Base-by-base conservation (phyloP, 768 basidiomycete species). In the Hebeloma cylindrosporum region DNA sequence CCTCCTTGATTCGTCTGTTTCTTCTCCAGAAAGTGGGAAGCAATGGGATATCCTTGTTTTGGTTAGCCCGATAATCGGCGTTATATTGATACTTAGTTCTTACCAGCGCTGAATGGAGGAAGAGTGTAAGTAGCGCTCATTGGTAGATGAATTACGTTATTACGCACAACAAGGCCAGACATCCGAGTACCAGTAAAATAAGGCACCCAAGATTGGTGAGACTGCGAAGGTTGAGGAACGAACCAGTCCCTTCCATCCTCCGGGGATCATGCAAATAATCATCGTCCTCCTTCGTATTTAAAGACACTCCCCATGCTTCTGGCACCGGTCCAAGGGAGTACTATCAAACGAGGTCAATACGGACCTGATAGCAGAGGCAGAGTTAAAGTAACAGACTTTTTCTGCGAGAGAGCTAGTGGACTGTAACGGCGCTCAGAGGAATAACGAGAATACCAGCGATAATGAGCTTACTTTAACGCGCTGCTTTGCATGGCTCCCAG, bases 131-230 rank as follows among this genome's bases (percentile, higher is more conserved):
- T 20, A 35, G 34, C 45, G 30, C 1, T 22, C 21, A 16, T 36
- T 20, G 34, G 20, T 40, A 32, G 10, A 3, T 9, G 5, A 6
- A 9, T 11, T 37, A 32, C 16, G 46, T 17, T 16, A 32, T 9
- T 9, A 75, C 82, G 53, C 53, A 83, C 80, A 85, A 84, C 29
- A 82, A 67, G 50, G 66, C 68, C n/a, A 81, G 18, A 32, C 70
- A 66, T 3, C 68, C 73, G 1, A 64, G 43, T 3, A 62, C 70
- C n/a, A 90, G 72, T 35, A 86, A 44, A 42, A 77, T 60, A 10
- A 90, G 68, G 57, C 83, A 88, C 0, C 85, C 79, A 3, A 84
- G 69, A 56, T 90, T 90, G 2, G 71, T 71, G 32, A 87, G 52
- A 7, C 86, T 88, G 47, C 87, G 70, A 7, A 59, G 37, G 13